A percentile compares a stretch with the other conserved stretches of the same genome.
phyloP scores from a whole-genome alignment of 2,329 filamentous ascomycete genomes.

The Monilinia polystroma region DNA sequence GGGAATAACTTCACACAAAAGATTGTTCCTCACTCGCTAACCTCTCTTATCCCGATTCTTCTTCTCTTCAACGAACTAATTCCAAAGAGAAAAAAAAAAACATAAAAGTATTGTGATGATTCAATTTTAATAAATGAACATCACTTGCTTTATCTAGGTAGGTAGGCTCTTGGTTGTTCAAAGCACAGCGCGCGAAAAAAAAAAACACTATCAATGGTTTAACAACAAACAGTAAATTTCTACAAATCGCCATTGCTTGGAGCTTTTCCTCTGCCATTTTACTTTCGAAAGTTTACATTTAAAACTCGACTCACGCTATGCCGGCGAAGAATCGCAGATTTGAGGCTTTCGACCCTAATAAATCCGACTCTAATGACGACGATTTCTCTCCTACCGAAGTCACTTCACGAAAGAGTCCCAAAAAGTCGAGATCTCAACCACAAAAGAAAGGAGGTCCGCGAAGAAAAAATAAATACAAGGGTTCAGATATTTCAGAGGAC shows the following conservation, averaged over 20 bases:
- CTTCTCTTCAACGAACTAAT: not conserved
- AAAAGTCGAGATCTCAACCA: slow-evolving; percentile 40
- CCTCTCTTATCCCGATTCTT: not conserved
- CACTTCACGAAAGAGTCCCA: slow-evolving; percentile 47
- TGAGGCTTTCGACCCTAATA: slow-evolving; percentile 63
- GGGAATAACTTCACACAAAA: not conserved
- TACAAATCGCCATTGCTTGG: slow-evolving; percentile 3
- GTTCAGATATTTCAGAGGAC: slow-evolving; percentile 63
- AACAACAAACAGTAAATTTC: slow-evolving; percentile 11
- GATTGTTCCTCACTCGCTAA: not conserved
- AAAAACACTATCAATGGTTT: slow-evolving; percentile 22
- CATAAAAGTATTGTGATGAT: not conserved
- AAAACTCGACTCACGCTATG: slow-evolving; percentile 31
- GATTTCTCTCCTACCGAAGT: slow-evolving; percentile 60
- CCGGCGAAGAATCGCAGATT: slow-evolving; percentile 50
- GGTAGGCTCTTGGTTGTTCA: not conserved
- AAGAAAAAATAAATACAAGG: slow-evolving; percentile 50
- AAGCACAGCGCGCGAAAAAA: slow-evolving; percentile 1
- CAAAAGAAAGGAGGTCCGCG: slow-evolving; percentile 40
- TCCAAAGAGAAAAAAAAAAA: no score
- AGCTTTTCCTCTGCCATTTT: not conserved
- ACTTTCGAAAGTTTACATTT: not conserved
- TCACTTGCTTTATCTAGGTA: not conserved
- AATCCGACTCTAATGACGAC: slow-evolving; percentile 64
- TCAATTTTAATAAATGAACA: not conserved